Evolutionary conservation across 345 rosid species (phyloP), one percentile per base, ranked within the genome.

Genomic region (Barbarea vulgaris): DNA sequence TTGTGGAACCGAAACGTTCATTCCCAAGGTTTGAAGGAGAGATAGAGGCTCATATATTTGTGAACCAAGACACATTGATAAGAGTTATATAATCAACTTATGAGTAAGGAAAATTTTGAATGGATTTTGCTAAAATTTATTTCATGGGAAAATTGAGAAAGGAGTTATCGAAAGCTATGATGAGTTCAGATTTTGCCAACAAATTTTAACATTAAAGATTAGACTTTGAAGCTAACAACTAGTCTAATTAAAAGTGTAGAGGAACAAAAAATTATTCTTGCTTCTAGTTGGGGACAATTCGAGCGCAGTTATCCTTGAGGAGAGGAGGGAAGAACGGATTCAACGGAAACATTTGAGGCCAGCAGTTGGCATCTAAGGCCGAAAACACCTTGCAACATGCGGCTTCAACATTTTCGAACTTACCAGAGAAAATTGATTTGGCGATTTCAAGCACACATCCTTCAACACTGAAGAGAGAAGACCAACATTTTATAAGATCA

Each of bases 291-390:
- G 41, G 25, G 12, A 47, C 58, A 25, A 59, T 44, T 27, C 28
- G 59, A 0, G 58, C 50, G 0, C 75, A 71, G 9, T 19, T 50
- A n/a, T 72, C 39, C 13, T 62, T 72, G 9, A 72, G 54, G 9
- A 72, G 63, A 53, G 70, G 63, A 39, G 64, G 65, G 24, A 73
- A 73, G 14, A 39, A 54, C 0, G 64, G 64, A 31, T 54, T 50
- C 57, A 51, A 18, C 1, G 64, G 79, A 60, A 76, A 69, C 69
- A 60, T 68, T 27, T 59, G 64, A 0, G 79, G 60, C 79, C 74
- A 30, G 28, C 74, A 69, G 27, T 42, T 69, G 0, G 47, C n/a
- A 69, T 54, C 64, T 28, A 58, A 7, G 3, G 39, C 1, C n/a
- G 6, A 46, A 42, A 70, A 57, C 19, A 25, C 65, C 15, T 58